Base-by-base conservation (phyloP, 306 rosid species). In the Quercus bicolor region DNA sequence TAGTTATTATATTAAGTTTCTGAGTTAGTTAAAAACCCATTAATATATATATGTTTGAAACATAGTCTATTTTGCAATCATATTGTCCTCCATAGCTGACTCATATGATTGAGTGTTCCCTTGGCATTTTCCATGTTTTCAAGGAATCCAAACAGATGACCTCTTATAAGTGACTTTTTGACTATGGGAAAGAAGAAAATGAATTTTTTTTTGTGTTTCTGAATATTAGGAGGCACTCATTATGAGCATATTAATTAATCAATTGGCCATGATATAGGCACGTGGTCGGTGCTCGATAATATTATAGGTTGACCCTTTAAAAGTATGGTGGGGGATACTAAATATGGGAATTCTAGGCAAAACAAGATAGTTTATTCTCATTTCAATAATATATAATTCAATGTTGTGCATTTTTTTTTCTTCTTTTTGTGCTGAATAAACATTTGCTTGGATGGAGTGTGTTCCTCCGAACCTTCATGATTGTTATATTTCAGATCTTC, bases 41-140 rank as follows among this genome's bases (percentile, higher is more conserved):
- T 68, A 45, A 10, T 4, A 37, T 23, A 31, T 33, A 31, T 33
- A 18, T 68, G 8, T 33, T 34, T 68, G 52, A 16, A 19, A 18
- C 72, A 10, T 52, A 18, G 61, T 66, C 72, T 20, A 62, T 34
- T 56, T 29, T 54, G 57, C 57, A 61, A 75, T 71, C 70, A 77
- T 73, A 12, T 51, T 79, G 76, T 79, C 78, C 57, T 72, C 78
- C 54, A 74, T 77, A 54, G 21, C 33, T 31, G 43, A 33, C 53
- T 40, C 72, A 51, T 72, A 77, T 80, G 75, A 75, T 80, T 65
- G 80, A 62, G 62, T 70, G 84, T 79, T 76, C 75, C 78, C 71
- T 74, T 40, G 55, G 51, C 79, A 68, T 79, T 73, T 72, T 65
- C 84, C 75, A 45, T 66, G 79, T 75, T 79, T 79, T 84, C 81